These are phyloP conservation scores for Pichia exigua DNA, from an alignment of 805 yeast species.

Conservation along the genomic window DNA sequence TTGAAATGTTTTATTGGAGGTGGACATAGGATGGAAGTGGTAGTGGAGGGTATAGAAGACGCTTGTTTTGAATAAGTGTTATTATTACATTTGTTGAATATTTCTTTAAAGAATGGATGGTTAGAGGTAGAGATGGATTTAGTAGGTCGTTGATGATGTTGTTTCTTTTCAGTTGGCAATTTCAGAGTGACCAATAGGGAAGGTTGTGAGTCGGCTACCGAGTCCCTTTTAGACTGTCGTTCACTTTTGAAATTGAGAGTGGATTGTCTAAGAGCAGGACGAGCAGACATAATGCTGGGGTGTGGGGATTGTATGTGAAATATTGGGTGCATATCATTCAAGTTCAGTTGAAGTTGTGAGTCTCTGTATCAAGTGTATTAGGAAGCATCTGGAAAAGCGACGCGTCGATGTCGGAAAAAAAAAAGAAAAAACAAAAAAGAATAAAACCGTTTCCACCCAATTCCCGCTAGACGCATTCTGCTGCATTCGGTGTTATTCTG, in stretches of 20 bases:
- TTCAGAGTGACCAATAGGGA: neutral
- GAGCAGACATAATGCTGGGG: neutral
- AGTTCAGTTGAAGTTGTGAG: too few species aligned
- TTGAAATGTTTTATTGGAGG: slow-evolving; percentile 5
- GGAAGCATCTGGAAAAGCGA: too few species aligned
- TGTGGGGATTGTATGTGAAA: neutral
- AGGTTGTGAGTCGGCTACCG: neutral
- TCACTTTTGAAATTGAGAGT: neutral
- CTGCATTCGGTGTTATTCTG: too few species aligned
- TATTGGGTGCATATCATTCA: too few species aligned
- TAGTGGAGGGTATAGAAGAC: neutral
- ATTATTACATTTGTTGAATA: neutral
- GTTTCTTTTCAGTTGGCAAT: neutral
- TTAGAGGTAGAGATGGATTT: neutral
- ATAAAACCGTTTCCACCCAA: too few species aligned
- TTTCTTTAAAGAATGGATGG: slow-evolving; percentile 13
- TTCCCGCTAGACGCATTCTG: too few species aligned
- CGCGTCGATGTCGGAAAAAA: too few species aligned
- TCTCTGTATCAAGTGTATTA: too few species aligned
- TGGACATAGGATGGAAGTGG: neutral
- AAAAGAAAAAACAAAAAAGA: too few species aligned
- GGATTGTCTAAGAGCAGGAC: neutral
- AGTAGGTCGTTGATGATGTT: neutral
- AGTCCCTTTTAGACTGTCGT: neutral
- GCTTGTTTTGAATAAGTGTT: neutral